Evolutionary conservation across 352 stramenopile genomes (phyloP).

Genomic region (Thalassiosira mediterranea): DNA sequence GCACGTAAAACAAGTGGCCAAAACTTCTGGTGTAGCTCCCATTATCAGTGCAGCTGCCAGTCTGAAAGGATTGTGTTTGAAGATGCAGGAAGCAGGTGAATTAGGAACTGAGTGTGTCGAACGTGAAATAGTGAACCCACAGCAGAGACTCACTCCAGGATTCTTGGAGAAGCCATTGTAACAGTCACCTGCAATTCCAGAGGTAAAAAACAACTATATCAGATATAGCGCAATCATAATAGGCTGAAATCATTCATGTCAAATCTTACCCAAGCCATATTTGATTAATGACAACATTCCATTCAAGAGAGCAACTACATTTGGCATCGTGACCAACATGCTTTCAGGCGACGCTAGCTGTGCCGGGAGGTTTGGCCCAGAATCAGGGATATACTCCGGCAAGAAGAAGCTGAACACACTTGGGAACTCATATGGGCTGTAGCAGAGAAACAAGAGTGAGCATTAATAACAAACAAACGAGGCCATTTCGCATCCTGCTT

Average conservation of each 20-base stretch:
- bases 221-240: no score
- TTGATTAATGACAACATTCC: constrained; percentile 71
- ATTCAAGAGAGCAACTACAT: constrained; percentile 62
- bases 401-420: constrained; percentile 80
- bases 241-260: no score
- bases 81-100: not conserved
- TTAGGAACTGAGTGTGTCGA: no score
- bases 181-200: no score
- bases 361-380: constrained; percentile 12
- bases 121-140: no score
- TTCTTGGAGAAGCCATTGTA: constrained; percentile 55
- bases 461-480: not conserved
- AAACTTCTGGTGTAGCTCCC: constrained; percentile 8
- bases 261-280: constrained; percentile 76
- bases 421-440: constrained; percentile 54
- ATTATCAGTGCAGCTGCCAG: not conserved
- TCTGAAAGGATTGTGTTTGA: not conserved
- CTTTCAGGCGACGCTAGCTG: constrained; percentile 54
- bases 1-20: constrained; percentile 41
- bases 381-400: constrained; percentile 62
- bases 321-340: constrained; percentile 67
- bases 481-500: not conserved
- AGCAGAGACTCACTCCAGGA: not conserved
- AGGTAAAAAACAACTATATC: no score
- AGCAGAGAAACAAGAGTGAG: not conserved